These are phyloP conservation scores for Cercospora citrullina DNA, from an alignment of 2,329 filamentous ascomycete genomes.

Conservation along the genomic window DNA sequence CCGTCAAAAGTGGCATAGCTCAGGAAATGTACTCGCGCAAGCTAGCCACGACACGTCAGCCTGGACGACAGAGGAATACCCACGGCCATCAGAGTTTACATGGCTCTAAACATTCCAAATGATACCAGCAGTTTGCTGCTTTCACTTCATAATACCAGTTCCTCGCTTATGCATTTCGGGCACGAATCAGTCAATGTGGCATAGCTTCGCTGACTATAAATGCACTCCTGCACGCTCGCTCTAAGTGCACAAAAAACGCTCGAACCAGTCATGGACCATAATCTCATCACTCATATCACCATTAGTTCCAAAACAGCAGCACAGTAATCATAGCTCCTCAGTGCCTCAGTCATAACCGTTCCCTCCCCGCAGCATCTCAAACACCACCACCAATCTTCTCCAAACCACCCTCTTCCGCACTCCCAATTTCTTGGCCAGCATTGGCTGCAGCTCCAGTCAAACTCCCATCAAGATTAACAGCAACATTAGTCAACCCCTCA, in stretches of 20 bases:
- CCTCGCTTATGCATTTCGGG: too few relatives aligned
- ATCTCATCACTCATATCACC: neutral
- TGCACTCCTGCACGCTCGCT: neutral
- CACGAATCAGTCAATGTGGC: too few relatives aligned
- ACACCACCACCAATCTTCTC: conserved; percentile 18
- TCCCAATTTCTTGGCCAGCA: conserved; percentile 22
- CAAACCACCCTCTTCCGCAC: conserved; percentile 21
- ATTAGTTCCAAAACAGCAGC: neutral
- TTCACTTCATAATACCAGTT: too few relatives aligned
- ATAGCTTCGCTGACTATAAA: too few relatives aligned
- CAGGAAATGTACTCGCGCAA: too few relatives aligned
- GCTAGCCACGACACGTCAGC: too few relatives aligned
- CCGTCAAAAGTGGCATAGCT: too few relatives aligned
- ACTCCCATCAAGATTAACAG: conserved; percentile 23
- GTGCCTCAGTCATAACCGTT: neutral
- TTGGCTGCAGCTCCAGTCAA: conserved; percentile 24
- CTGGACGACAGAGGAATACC: too few relatives aligned
- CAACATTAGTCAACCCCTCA: neutral
- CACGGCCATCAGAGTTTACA: too few relatives aligned
- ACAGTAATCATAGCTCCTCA: neutral
- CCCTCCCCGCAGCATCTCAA: neutral
- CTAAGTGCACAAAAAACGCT: neutral
- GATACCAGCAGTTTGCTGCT: too few relatives aligned
- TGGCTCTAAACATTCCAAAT: too few relatives aligned
- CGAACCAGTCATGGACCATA: neutral